These are phyloP conservation scores for Pleurotus giganteus DNA, from an alignment of 768 basidiomycete genomes.

Conservation along the genomic window DNA sequence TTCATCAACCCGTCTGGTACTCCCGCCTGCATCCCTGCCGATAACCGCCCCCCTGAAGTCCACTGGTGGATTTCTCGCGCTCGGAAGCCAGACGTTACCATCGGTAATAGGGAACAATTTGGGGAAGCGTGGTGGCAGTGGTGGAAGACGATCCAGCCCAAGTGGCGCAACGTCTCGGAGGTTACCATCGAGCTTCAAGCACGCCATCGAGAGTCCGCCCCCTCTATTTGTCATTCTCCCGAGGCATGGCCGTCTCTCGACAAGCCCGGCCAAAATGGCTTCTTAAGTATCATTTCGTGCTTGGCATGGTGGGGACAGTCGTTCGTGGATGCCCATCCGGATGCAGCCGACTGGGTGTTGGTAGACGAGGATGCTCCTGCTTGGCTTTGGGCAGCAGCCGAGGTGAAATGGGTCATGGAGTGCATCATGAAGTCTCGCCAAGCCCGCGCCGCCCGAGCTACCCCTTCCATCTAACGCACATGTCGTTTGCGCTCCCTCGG, in stretches of 20 bases:
- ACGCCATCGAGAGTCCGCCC: neutral
- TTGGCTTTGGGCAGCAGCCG: neutral
- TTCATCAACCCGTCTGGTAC: neutral
- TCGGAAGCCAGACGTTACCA: neutral
- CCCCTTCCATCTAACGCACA: neutral
- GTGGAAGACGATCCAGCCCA: conserved; percentile 4
- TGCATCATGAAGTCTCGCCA: neutral
- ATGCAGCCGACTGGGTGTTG: neutral
- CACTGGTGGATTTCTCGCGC: conserved; percentile 7
- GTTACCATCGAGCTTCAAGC: neutral
- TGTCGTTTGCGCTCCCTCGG: neutral
- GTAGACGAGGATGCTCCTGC: neutral
- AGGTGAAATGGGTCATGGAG: neutral
- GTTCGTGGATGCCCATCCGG: neutral
- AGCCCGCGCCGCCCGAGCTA: neutral
- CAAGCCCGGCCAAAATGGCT: conserved; percentile 6
- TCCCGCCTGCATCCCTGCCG: neutral
- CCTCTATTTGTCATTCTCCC: neutral
- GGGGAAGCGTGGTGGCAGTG: neutral
- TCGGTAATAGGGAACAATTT: neutral
- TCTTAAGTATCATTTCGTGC: conserved; percentile 6
- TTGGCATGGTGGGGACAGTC: conserved; percentile 8
- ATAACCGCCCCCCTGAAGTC: conserved; percentile 5
- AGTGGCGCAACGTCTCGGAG: neutral
- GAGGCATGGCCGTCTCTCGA: neutral